Percentiles rank a stretch among this genome's conserved stretches.
Conservation (phyloP, 2,329 filamentous ascomycete species). For the Plectosphaerella sp. region DNA sequence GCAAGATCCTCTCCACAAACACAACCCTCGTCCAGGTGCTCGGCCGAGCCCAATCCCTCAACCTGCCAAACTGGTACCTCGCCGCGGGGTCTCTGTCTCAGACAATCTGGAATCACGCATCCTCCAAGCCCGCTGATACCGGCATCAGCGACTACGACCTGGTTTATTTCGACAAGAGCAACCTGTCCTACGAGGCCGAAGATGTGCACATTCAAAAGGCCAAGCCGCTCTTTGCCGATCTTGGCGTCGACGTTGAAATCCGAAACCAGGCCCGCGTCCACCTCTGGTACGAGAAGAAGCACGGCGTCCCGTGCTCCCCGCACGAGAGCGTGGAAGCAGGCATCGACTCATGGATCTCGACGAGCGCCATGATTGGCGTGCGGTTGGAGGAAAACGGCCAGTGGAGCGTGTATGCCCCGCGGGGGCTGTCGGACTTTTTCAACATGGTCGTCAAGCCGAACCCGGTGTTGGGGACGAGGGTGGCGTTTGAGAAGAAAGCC, state of each 20-base stretch:
- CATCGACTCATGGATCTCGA: slow-evolving; percentile 28
- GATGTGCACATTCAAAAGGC: slow-evolving; percentile 25
- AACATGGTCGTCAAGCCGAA: slow-evolving; percentile 27
- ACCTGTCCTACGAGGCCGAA: slow-evolving; percentile 30
- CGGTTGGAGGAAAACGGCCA: slow-evolving; percentile 15
- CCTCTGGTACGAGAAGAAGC: slow-evolving; percentile 28
- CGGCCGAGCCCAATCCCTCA: slow-evolving; percentile 16
- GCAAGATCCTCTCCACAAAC: slow-evolving; percentile 18
- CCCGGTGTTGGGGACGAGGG: slow-evolving; percentile 17
- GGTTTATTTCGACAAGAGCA: slow-evolving; percentile 26
- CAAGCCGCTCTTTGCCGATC: slow-evolving; percentile 21
- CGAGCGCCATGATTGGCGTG: slow-evolving; percentile 27
- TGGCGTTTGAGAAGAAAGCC: slow-evolving; percentile 23
- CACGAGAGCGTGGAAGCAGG: slow-evolving; percentile 24
- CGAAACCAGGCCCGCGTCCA: slow-evolving; percentile 33
- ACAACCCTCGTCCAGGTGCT: slow-evolving; percentile 21
- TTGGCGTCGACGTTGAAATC: slow-evolving; percentile 27
- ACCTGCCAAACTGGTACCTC: slow-evolving; percentile 29
- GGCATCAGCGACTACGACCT: slow-evolving; percentile 33
- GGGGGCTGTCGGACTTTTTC: slow-evolving; percentile 29
- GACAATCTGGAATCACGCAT: slow-evolving; percentile 31
- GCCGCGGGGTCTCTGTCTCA: slow-evolving; percentile 29
- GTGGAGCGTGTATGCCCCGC: slow-evolving; percentile 29
- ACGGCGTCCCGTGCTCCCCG: slow-evolving; percentile 21
- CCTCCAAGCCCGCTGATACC: slow-evolving; percentile 19